Evolutionary conservation across 148 eudicot species (phyloP), one percentile per base, ranked within the genome.

Genomic region (Diospyros kaki): DNA sequence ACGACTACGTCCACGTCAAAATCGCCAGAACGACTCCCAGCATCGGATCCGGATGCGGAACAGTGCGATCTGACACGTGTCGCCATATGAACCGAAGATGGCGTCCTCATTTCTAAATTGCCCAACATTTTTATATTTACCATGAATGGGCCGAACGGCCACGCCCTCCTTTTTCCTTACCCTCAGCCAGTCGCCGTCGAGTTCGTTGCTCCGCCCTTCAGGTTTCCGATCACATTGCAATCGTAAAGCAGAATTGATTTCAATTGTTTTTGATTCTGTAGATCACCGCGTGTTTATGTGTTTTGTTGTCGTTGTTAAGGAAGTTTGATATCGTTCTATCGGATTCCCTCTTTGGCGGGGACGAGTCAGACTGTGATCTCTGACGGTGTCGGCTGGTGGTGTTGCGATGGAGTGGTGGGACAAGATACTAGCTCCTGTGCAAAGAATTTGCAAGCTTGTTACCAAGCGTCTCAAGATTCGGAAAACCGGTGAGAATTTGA

Each of bases 391-490:
- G 59, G 48, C 44, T 28, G 17, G 59, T 42, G 73, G 72, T 39
- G 6, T 63, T 54, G 42, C 64, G 71, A 79, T 82, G 85, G 76
- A 75, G 60, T 78, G 59, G 76, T 78, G 74, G 79, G 42, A 46
- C 56, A 82, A 75, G 45, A 72, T 79, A 82, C 48, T 64, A 45
- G n/a, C 44, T 71, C 79, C 79, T 9, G 43, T 78, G 66, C 79
- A 64, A 53, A 82, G 53, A 64, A 68, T 72, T 73, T 82, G 85
- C 79, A 54, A 44, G 43, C 51, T 61, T 53, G 76, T 82, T 11
- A 40, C 79, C 28, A 70, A 73, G 56, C 79, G 85, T 60, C 17
- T 78, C 48, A 71, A 76, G 42, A 52, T 78, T 68, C 85, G 85
- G 38, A 82, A 82, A 68, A 78, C 71, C 4, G 85, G 85, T 78